phyloP scores from a whole-genome alignment of 2,329 filamentous ascomycete species.

The Colletotrichum echinochloae region DNA sequence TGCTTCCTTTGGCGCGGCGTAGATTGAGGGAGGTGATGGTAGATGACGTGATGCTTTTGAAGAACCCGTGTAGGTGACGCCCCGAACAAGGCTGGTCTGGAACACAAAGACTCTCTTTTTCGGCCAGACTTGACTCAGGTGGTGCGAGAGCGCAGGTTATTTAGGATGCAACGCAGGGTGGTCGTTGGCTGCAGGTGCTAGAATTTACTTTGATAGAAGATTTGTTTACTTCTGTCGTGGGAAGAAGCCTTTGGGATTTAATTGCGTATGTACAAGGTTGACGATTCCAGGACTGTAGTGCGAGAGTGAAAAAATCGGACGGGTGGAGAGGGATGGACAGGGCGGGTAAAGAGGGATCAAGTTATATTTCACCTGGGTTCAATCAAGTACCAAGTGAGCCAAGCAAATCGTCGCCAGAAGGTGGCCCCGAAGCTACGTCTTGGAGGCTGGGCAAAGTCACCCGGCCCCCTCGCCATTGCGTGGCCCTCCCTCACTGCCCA shows the following conservation, averaged over 20 bases:
- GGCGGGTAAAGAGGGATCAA: slow-evolving; percentile 19
- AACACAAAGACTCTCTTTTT: background rate
- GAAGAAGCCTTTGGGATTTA: background rate
- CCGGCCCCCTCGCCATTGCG: slow-evolving; percentile 34
- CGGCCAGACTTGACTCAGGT: background rate
- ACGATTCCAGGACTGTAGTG: background rate
- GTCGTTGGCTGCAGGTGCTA: background rate
- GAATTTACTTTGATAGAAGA: background rate
- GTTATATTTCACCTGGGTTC: slow-evolving; percentile 32
- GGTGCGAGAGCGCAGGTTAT: background rate
- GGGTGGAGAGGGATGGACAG: background rate
- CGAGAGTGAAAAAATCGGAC: slow-evolving; percentile 9
- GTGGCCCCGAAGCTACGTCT: slow-evolving; percentile 23
- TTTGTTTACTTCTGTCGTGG: background rate
- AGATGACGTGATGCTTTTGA: slow-evolving; percentile 12
- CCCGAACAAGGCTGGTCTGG: background rate
- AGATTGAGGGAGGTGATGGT: slow-evolving; percentile 4
- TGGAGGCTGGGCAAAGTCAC: slow-evolving; percentile 40
- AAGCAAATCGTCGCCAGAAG: slow-evolving; percentile 30
- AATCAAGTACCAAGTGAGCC: slow-evolving; percentile 22
- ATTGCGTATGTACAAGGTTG: slow-evolving; percentile 17
- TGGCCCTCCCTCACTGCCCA: slow-evolving; percentile 29
- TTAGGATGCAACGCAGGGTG: background rate
- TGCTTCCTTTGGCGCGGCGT: background rate
- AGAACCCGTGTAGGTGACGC: background rate